A percentile compares a stretch with the other conserved stretches of the same genome.
Evolutionary conservation across 2,329 filamentous ascomycete genomes (phyloP).

Genomic region (Monosporascus ibericus): DNA sequence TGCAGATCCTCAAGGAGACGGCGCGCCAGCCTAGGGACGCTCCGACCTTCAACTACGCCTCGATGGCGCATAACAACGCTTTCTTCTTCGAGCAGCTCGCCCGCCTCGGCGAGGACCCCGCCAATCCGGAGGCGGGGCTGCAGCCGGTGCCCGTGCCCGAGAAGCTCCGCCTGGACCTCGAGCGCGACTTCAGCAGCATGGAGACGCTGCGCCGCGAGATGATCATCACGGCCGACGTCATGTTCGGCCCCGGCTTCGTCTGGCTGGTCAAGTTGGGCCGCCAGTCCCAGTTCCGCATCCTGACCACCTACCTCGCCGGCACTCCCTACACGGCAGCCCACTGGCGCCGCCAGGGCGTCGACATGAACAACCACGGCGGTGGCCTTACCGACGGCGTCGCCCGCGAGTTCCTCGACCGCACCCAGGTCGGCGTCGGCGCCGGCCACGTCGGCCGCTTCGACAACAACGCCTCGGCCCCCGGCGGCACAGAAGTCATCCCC

Average conservation of each 20-base stretch:
- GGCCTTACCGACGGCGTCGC: conserved; percentile 23
- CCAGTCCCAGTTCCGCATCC: conserved; percentile 52
- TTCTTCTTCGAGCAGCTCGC: conserved; percentile 67
- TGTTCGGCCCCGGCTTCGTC: conserved; percentile 97
- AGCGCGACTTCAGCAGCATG: conserved; percentile 70
- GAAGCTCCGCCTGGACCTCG: conserved; percentile 52
- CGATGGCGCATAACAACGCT: conserved; percentile 88
- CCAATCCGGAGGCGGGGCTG: conserved; percentile 3
- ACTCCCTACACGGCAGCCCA: conserved; percentile 82
- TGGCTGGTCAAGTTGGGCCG: conserved; percentile 70
- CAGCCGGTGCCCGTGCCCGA: conserved; percentile 3
- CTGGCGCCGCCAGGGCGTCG: conserved; percentile 62
- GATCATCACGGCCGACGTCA: conserved; percentile 71
- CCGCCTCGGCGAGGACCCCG: conserved; percentile 4
- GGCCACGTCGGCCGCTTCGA: conserved; percentile 17
- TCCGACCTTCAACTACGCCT: conserved; percentile 88
- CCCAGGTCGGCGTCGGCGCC: conserved; percentile 21
- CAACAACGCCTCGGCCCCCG: conserved; percentile 43
- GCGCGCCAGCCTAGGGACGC: conserved; percentile 75
- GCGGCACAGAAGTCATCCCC: conserved; percentile 64
- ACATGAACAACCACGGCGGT: conserved; percentile 60
- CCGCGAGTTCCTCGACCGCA: conserved; percentile 34
- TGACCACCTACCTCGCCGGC: conserved; percentile 87
- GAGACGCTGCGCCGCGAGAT: conserved; percentile 78
- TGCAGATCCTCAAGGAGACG: conserved; percentile 65